These are phyloP conservation scores for Lecanicillium sp. DNA, from an alignment of 2,329 filamentous ascomycete genomes.

Conservation along the genomic window DNA sequence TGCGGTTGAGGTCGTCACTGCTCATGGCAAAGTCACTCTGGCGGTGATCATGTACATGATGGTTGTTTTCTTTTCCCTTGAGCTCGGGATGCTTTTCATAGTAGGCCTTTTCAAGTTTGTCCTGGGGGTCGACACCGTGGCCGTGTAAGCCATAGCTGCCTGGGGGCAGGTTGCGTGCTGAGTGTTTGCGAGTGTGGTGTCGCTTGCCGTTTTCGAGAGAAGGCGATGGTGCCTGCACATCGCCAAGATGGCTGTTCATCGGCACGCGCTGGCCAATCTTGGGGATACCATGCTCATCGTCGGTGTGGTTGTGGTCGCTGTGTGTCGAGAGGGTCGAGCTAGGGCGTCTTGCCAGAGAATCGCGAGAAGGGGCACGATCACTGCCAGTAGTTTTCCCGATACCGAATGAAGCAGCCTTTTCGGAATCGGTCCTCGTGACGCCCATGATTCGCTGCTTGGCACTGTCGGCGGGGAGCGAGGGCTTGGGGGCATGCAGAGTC, in stretches of 20 bases:
- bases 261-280: conserved; percentile 90
- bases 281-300: conserved; percentile 82
- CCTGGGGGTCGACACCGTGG: conserved; percentile 67
- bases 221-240: conserved; percentile 90
- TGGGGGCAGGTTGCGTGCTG: conserved; percentile 65
- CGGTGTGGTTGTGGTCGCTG: conserved; percentile 45
- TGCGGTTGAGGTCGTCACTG: conserved; percentile 82
- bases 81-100: conserved; percentile 87
- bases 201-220: conserved; percentile 37
- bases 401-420: conserved; percentile 75
- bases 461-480: conserved; percentile 72
- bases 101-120: conserved; percentile 86
- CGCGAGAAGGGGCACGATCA: conserved; percentile 34
- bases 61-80: conserved; percentile 64
- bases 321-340: conserved; percentile 51
- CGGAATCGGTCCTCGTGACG: conserved; percentile 89
- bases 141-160: conserved; percentile 92
- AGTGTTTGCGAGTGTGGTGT: conserved; percentile 65
- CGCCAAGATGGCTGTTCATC: conserved; percentile 86
- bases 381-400: conserved; percentile 65
- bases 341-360: conserved; percentile 58
- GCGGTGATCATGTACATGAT: conserved; percentile 46
- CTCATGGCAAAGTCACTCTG: conserved; percentile 75
- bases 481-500: conserved; percentile 82
- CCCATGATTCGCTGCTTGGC: conserved; percentile 77